Conservation (phyloP, 1,284 basidiomycete genomes). For the Quambalaria eucalypti region DNA sequence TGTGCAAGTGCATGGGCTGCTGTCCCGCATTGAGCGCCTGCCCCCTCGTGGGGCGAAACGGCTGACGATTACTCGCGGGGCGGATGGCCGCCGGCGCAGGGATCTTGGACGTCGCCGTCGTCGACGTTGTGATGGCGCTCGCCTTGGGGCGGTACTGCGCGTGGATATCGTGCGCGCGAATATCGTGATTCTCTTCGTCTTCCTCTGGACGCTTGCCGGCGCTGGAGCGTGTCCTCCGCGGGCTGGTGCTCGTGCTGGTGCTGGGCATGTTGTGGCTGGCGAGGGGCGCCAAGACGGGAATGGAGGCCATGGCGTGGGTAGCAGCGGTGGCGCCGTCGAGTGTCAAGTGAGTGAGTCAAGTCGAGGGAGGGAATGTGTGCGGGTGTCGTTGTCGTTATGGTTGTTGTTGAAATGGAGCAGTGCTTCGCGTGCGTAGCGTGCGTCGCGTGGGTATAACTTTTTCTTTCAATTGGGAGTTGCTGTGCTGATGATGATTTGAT, state of each 20-base stretch:
- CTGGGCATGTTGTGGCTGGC: neutral
- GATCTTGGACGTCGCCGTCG: neutral
- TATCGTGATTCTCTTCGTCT: too few species aligned
- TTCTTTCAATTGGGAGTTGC: too few species aligned
- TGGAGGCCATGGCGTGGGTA: neutral
- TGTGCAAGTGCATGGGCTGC: too few species aligned
- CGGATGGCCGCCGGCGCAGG: neutral
- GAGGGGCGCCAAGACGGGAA: neutral
- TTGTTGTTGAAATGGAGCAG: too few species aligned
- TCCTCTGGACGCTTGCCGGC: neutral
- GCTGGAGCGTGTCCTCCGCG: neutral
- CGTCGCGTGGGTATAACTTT: too few species aligned
- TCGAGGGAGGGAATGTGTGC: too few species aligned
- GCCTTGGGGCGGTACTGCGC: too few species aligned
- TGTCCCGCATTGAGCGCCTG: neutral
- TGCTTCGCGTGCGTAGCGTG: too few species aligned
- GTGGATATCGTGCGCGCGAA: too few species aligned
- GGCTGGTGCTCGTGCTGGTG: neutral
- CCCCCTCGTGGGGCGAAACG: neutral
- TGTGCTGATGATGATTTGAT: too few species aligned
- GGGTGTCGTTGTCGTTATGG: too few species aligned
- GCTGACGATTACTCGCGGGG: neutral
- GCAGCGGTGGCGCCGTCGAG: neutral
- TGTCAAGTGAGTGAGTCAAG: neutral
- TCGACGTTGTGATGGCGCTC: neutral